phyloP scores from a whole-genome alignment of 1,284 basidiomycete genomes.

The Apiotrichum akiyoshidainum region DNA sequence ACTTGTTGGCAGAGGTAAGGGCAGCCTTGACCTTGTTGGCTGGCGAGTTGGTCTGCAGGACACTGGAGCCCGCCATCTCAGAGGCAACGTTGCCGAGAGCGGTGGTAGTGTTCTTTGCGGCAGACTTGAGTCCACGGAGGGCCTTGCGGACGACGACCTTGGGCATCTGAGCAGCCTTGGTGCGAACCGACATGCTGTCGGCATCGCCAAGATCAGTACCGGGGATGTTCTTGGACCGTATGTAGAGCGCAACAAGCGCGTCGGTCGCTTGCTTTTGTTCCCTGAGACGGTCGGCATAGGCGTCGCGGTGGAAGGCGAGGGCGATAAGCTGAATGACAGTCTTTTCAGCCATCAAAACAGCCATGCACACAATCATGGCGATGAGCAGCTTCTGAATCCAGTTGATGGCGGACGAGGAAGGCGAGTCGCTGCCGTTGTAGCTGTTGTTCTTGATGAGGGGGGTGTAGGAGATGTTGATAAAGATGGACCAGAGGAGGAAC shows the following conservation, averaged over 20 bases:
- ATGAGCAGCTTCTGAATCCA: slow-evolving; percentile 55
- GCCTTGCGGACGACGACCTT: slow-evolving; percentile 67
- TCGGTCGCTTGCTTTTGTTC: slow-evolving; percentile 78
- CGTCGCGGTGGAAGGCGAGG: slow-evolving; percentile 72
- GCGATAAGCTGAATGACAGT: slow-evolving; percentile 83
- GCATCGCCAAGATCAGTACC: slow-evolving; percentile 66
- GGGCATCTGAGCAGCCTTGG: slow-evolving; percentile 57
- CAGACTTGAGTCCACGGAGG: slow-evolving; percentile 65
- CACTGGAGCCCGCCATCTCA: slow-evolving; percentile 60
- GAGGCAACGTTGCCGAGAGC: slow-evolving; percentile 66
- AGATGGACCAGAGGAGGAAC: slow-evolving; percentile 67
- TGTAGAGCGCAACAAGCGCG: slow-evolving; percentile 72
- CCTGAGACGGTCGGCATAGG: slow-evolving; percentile 81
- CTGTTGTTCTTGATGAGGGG: slow-evolving; percentile 57
- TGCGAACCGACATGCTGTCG: slow-evolving; percentile 38
- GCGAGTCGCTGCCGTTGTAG: slow-evolving; percentile 19
- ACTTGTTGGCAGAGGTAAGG: slow-evolving; percentile 75
- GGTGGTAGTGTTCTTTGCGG: slow-evolving; percentile 76
- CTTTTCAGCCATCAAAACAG: slow-evolving; percentile 76
- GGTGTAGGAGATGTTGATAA: slow-evolving; percentile 65
- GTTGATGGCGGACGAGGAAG: slow-evolving; percentile 39
- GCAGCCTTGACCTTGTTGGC: slow-evolving; percentile 76
- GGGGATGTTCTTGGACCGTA: slow-evolving; percentile 67
- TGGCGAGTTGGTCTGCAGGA: slow-evolving; percentile 83
- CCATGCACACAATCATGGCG: slow-evolving; percentile 67